These are phyloP conservation scores for Silene vulgaris DNA, from an alignment of 179 eudicot genomes.

Conservation along the genomic window DNA sequence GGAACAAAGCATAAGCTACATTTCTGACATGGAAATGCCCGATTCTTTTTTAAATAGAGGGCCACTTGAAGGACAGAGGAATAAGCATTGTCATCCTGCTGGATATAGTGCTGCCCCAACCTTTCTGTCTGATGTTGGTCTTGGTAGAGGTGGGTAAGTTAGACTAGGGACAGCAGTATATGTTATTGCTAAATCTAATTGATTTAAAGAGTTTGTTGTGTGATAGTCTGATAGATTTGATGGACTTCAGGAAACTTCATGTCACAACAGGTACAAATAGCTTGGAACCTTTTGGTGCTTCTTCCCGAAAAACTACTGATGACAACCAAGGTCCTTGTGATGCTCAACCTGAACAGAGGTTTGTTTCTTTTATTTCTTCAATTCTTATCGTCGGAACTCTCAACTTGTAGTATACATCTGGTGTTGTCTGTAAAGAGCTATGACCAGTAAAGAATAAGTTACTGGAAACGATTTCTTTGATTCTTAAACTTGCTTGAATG, in stretches of 20 bases:
- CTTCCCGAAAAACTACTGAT: constrained; percentile 22
- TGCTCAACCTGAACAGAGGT: constrained; percentile 37
- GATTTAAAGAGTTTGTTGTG: neutral
- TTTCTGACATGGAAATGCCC: constrained; percentile 16
- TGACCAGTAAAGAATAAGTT: neutral
- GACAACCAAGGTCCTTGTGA: constrained; percentile 23
- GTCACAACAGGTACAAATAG: constrained; percentile 33
- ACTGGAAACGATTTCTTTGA: neutral
- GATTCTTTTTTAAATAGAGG: constrained; percentile 25
- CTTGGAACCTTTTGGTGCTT: constrained; percentile 27
- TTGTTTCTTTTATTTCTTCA: constrained; percentile 3
- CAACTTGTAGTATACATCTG: constrained; percentile 3
- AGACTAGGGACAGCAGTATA: constrained; percentile 23
- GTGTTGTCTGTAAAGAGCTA: constrained; percentile 2
- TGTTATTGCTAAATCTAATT: constrained; percentile 22
- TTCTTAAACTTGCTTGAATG: neutral
- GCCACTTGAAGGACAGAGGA: constrained; percentile 26
- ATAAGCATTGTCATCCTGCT: constrained; percentile 16
- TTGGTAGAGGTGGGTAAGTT: constrained; percentile 25
- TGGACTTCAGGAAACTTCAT: constrained; percentile 12
- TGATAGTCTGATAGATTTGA: constrained; percentile 2
- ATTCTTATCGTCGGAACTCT: neutral
- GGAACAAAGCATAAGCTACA: constrained; percentile 23
- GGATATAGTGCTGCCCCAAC: constrained; percentile 22
- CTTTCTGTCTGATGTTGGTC: constrained; percentile 23